These are phyloP conservation scores for Pythium rishiriense DNA, from an alignment of 352 stramenopile genomes.

Conservation along the genomic window DNA sequence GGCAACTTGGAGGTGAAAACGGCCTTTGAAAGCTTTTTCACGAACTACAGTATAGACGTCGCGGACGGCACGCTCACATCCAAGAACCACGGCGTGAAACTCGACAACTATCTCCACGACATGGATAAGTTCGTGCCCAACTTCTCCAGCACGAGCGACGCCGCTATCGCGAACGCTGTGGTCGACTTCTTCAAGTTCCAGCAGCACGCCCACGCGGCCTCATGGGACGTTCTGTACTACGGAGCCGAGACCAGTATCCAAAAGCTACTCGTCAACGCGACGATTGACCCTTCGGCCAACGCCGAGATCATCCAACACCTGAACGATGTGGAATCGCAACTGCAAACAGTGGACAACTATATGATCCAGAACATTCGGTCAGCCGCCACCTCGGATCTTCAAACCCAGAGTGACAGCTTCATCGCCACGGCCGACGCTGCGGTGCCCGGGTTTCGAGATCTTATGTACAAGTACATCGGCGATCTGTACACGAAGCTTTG, in stretches of 20 bases:
- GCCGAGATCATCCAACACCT: too few relatives aligned
- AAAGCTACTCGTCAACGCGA: not conserved
- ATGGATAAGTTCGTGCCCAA: not conserved
- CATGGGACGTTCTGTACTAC: constrained; percentile 13
- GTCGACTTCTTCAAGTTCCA: constrained; percentile 21
- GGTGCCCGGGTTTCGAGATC: not conserved
- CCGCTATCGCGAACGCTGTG: not conserved
- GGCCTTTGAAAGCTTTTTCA: constrained; percentile 1
- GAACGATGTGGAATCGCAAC: too few relatives aligned
- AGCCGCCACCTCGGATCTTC: not conserved
- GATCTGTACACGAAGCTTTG: constrained; percentile 4
- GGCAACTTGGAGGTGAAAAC: not conserved
- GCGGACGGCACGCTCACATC: constrained; percentile 1
- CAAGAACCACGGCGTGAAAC: not conserved
- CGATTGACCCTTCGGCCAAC: too few relatives aligned
- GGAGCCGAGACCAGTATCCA: not conserved
- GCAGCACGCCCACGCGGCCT: not conserved
- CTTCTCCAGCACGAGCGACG: not conserved
- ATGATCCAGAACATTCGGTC: constrained; percentile 3
- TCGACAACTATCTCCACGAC: constrained; percentile 5
- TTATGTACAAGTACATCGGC: constrained; percentile 2
- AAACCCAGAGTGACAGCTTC: constrained; percentile 7
- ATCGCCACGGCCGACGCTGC: not conserved
- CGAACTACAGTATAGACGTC: not conserved
- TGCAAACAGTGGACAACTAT: constrained; percentile 2